phyloP scores from a whole-genome alignment of 306 rosid species.

The Lagenaria siceraria region DNA sequence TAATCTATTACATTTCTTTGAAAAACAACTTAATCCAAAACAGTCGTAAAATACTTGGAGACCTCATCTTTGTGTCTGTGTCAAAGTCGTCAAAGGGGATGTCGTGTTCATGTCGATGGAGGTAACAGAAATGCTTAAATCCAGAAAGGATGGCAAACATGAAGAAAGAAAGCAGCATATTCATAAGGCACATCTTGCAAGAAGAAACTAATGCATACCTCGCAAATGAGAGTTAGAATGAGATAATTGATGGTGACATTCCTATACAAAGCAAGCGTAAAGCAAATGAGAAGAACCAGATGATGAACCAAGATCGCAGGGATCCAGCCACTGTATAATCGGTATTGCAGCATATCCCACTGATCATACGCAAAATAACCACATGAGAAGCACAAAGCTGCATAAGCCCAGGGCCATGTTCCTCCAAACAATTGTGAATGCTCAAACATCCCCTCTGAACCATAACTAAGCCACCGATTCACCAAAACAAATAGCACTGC shows the following conservation, averaged over 20 bases:
- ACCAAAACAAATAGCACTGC: conserved; percentile 67
- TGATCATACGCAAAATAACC: conserved; percentile 98
- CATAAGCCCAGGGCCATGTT: conserved; percentile 82
- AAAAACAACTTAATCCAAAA: not conserved
- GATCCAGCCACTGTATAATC: conserved; percentile 61
- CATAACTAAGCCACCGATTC: conserved; percentile 33
- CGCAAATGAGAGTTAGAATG: conserved; percentile 84
- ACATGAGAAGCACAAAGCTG: conserved; percentile 82
- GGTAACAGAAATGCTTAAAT: not conserved
- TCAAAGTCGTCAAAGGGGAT: not conserved
- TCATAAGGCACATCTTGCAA: not conserved
- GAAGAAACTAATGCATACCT: conserved; percentile 32
- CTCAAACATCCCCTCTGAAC: conserved; percentile 57
- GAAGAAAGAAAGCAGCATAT: not conserved
- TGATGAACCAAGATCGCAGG: conserved; percentile 84
- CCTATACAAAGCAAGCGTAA: conserved; percentile 82
- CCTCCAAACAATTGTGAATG: conserved; percentile 66
- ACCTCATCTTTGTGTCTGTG: not conserved
- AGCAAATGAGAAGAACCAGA: conserved; percentile 77
- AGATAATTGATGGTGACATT: conserved; percentile 92
- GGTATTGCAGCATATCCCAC: conserved; percentile 75
- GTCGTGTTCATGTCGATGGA: not conserved
- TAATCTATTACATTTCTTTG: not conserved
- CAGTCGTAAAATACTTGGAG: not conserved
- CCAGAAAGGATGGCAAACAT: not conserved